phyloP scores from a whole-genome alignment of 2,329 filamentous ascomycete species.

The Ascomycota sp. region DNA sequence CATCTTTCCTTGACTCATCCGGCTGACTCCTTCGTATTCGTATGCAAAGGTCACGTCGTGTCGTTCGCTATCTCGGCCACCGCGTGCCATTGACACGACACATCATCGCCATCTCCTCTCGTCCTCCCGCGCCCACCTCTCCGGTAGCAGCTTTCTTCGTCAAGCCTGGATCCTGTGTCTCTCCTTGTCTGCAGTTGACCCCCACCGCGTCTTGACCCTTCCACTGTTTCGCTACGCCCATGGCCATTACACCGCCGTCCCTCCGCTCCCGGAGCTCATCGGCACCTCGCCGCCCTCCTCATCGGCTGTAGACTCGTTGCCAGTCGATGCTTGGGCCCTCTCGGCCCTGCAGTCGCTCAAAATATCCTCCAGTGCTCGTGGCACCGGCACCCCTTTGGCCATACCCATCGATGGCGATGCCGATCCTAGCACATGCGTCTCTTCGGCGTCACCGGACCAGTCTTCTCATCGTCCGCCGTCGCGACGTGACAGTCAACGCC shows the following conservation, averaged over 20 bases:
- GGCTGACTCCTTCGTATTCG: too few relatives aligned
- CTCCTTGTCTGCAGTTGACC: too few relatives aligned
- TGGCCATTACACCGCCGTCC: slow-evolving; percentile 34
- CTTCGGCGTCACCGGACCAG: slow-evolving; percentile 7
- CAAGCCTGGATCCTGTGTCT: too few relatives aligned
- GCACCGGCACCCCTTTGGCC: slow-evolving; percentile 42
- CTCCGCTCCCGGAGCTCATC: slow-evolving; percentile 19
- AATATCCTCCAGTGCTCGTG: slow-evolving; percentile 33
- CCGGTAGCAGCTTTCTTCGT: too few relatives aligned
- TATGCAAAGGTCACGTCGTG: too few relatives aligned
- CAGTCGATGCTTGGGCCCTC: slow-evolving; percentile 44
- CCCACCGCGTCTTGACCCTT: too few relatives aligned
- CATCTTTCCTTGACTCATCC: too few relatives aligned
- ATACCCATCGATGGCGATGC: slow-evolving; percentile 51
- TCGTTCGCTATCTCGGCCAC: too few relatives aligned
- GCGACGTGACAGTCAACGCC: slow-evolving; percentile 31
- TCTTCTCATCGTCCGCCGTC: slow-evolving; percentile 24
- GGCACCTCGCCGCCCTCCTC: slow-evolving; percentile 1
- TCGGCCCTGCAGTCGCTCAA: slow-evolving; percentile 33
- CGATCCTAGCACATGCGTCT: neutral
- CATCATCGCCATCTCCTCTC: too few relatives aligned
- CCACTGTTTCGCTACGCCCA: slow-evolving; percentile 4
- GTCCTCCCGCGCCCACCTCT: too few relatives aligned
- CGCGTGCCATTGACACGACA: too few relatives aligned
- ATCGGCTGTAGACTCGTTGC: neutral